Base-by-base conservation (phyloP, 2,329 filamentous ascomycete species). In the Aspergillus sp. region DNA sequence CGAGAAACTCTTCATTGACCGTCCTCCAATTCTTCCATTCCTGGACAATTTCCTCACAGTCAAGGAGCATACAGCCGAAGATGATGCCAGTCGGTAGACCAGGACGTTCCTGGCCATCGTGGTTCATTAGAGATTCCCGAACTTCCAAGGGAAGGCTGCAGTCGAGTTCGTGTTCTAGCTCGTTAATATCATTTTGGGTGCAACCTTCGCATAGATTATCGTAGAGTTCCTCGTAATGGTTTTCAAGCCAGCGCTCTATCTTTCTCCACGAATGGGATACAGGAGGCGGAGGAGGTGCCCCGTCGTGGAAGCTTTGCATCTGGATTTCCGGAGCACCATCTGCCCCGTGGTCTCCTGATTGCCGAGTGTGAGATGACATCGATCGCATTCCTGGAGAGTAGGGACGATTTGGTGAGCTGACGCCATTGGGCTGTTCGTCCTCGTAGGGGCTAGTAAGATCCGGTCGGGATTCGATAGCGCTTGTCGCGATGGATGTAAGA, bases 21-120 rank as follows among this genome's bases (percentile, higher is more conserved):
- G 86, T 87, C 67, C 91, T 88, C 95, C 95, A 99, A 71, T 96
- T 96, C 68, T 90, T 89, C 91, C 93, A 98, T 73, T 99, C 95
- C 74, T 97, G 92, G 20, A 96, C 89, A 66, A 99, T 96, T 72
- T 99, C 95, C 75, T 99, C 95, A 71, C 95, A 98, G 75, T 99
- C 95, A 57, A 99, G 85, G 62, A 99, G 79, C 95, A 99, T 99
- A 72, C 86, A 89, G 59, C 93, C 86, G 68, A 99, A 98, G 60
- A 99, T 86, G 65, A 98, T 89, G 62, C 95, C 95, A 0, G 93
- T 97, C 1, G 95, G 95, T 57, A 83, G 83, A 62, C 95, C 95
- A 61, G 92, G 91, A 63, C 95, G 89, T 77, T 99, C 95, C 76
- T 99, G 95, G n/a, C 95, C 95, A 70, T 99, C 95, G 74, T 99